A percentile compares a stretch with the other conserved stretches of the same genome.
These are phyloP conservation scores for Sphaerulina vaccinii DNA, from an alignment of 2,329 filamentous ascomycete species.

Conservation along the genomic window DNA sequence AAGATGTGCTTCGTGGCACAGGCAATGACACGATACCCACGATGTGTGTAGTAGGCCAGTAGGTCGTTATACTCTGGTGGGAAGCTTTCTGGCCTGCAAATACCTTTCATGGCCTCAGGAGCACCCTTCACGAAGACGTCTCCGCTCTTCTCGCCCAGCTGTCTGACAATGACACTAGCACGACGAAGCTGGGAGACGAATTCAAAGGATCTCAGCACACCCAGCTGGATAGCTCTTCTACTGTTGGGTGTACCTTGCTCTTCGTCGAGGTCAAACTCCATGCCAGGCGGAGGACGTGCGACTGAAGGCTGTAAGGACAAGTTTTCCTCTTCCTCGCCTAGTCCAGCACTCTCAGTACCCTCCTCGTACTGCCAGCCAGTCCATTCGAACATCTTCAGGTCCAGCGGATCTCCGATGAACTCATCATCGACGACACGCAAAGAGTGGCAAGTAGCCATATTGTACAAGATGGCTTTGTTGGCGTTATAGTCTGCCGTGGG, in stretches of 20 bases:
- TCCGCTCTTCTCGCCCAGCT: slow-evolving; percentile 79
- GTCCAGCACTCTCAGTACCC: slow-evolving; percentile 64
- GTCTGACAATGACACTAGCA: slow-evolving; percentile 87
- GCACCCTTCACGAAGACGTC: slow-evolving; percentile 95
- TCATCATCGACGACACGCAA: slow-evolving; percentile 83
- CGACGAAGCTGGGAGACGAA: slow-evolving; percentile 90
- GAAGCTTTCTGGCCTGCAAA: slow-evolving; percentile 80
- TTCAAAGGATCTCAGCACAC: slow-evolving; percentile 87
- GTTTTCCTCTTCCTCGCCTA: slow-evolving; percentile 71
- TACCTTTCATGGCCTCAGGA: slow-evolving; percentile 92
- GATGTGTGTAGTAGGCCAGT: slow-evolving; percentile 86
- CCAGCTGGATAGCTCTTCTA: slow-evolving; percentile 70
- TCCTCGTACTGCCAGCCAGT: slow-evolving; percentile 92
- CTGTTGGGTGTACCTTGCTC: slow-evolving; percentile 43
- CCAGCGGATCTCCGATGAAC: slow-evolving; percentile 87
- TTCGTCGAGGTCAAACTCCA: slow-evolving; percentile 58
- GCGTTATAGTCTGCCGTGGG: slow-evolving; percentile 59
- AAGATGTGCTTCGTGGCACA: slow-evolving; percentile 86
- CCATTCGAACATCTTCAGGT: slow-evolving; percentile 98
- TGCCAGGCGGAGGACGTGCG: slow-evolving; percentile 70
- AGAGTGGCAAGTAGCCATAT: slow-evolving; percentile 97
- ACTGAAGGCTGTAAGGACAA: slow-evolving; percentile 80
- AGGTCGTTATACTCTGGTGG: slow-evolving; percentile 88
- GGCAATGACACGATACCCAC: slow-evolving; percentile 93
- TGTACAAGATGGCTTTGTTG: slow-evolving; percentile 74